Evolutionary conservation across 2,329 filamentous ascomycete species (phyloP), one percentile per base, ranked within the genome.

Genomic region (Pseudomassariella vexata): DNA sequence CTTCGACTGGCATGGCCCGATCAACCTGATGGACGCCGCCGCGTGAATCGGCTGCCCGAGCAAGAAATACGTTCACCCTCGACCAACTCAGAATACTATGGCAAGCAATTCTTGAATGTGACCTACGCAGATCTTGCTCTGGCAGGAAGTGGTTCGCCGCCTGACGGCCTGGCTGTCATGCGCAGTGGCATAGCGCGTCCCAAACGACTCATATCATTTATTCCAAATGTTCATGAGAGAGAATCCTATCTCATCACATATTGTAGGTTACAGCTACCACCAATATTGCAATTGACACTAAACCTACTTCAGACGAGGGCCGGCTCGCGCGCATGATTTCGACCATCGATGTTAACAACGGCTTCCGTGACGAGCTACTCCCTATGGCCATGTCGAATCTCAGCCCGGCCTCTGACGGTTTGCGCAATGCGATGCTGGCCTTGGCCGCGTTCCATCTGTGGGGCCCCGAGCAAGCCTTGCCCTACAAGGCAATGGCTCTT

Each of bases 1-100:
- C 46, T 68, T 23, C 63, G 64, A 24, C 58, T 70, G 5, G 53
- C 59, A 5, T 70, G 65, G 66, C 64, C 65, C 7, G 65, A 68
- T 39, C 59, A 60, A 33, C 52, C 55, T n/a, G 64, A 68, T 38
- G 64, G 65, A 8, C 52, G 65, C 24, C 57, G 64, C 25, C 44
- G 52, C 40, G 36, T 46, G 29, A 47, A 28, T 33, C 49, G 41
- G 26, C 41, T 50, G 26, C 52, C 50, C 15, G 55, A 55, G 39
- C 49, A 53, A 32, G 52, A 52, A 35, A 45, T 46, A 24, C 46
- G 52, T 33, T 37, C 44, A 19, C 48, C 52, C 24, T 39, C 45
- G 25, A 41, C 43, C 28, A 40, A 46, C n/a, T 44, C 47, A 2
- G 34, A 43, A 24, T 39, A 55, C 36, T 57, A 59, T 32, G 56